Evolutionary conservation across 345 rosid genomes (phyloP).

Genomic region (Heritiera littoralis): DNA sequence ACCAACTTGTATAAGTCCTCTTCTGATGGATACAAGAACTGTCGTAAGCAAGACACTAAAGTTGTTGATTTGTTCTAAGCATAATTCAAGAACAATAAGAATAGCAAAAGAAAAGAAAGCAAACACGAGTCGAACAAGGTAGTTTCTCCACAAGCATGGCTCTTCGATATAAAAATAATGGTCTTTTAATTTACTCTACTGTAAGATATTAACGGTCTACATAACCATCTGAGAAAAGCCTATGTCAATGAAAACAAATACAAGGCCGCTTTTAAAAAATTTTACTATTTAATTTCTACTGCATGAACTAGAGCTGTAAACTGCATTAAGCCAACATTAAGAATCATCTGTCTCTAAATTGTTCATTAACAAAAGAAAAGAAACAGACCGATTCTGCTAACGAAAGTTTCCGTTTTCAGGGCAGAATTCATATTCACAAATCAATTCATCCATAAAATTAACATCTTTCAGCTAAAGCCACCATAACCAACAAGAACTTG

Average conservation of each 20-base stretch:
- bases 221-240: neutral
- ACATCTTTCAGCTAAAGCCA: neutral
- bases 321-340: neutral
- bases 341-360: neutral
- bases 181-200: neutral
- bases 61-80: constrained; percentile 42
- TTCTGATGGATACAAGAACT: constrained; percentile 67
- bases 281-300: neutral
- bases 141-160: neutral
- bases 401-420: neutral
- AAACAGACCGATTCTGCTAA: neutral
- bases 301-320: neutral
- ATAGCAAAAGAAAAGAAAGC: constrained; percentile 25
- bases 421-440: neutral
- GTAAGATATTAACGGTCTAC: neutral
- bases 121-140: neutral
- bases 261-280: neutral
- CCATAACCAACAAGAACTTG: neutral
- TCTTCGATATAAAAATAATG: too few relatives aligned
- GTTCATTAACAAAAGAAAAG: neutral
- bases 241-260: neutral
- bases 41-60: constrained; percentile 57
- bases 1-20: constrained; percentile 62
- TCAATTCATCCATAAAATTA: neutral
- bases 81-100: constrained; percentile 55